Evolutionary conservation across 805 yeast genomes (phyloP).

Genomic region (Metahyphopichia silvanorum): DNA sequence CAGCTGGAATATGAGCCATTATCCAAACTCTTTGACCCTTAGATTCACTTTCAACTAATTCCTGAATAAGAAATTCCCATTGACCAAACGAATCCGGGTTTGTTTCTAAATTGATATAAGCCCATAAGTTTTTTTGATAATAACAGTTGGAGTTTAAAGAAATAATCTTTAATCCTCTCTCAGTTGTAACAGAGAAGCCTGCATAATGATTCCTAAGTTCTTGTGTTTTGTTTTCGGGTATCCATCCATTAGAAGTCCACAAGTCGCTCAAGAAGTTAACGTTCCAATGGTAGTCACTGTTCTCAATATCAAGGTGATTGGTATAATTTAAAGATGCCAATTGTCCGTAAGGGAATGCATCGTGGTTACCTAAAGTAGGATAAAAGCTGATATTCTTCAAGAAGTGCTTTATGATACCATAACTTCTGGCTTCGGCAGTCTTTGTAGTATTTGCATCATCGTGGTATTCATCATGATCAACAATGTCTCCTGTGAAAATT

Average conservation of each 20-base stretch:
- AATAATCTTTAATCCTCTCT: slow-evolving; percentile 55
- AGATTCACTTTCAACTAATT: slow-evolving; percentile 56
- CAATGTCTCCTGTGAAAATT: slow-evolving; percentile 71
- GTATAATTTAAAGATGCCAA: slow-evolving; percentile 45
- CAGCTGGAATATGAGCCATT: slow-evolving; percentile 63
- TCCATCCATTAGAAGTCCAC: slow-evolving; percentile 37
- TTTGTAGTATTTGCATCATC: slow-evolving; percentile 61
- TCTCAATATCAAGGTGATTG: neutral
- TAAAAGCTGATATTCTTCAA: slow-evolving; percentile 54
- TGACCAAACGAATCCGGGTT: slow-evolving; percentile 63
- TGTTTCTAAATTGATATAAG: slow-evolving; percentile 50
- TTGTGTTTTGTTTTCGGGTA: slow-evolving; percentile 19
- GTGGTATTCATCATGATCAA: slow-evolving; percentile 59
- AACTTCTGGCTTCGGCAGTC: slow-evolving; percentile 69
- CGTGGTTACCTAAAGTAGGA: slow-evolving; percentile 69
- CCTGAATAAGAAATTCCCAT: slow-evolving; percentile 57
- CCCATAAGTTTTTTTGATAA: slow-evolving; percentile 55
- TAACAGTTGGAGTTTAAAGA: slow-evolving; percentile 66
- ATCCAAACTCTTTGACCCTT: slow-evolving; percentile 69
- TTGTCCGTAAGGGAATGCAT: slow-evolving; percentile 70
- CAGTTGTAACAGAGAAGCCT: slow-evolving; percentile 56
- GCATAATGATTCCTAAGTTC: slow-evolving; percentile 49
- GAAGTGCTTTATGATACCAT: slow-evolving; percentile 52
- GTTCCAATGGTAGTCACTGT: slow-evolving; percentile 33
- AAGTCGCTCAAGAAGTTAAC: slow-evolving; percentile 33